Conservation (phyloP, 2,329 filamentous ascomycete species). For the Cercospora sp. region DNA sequence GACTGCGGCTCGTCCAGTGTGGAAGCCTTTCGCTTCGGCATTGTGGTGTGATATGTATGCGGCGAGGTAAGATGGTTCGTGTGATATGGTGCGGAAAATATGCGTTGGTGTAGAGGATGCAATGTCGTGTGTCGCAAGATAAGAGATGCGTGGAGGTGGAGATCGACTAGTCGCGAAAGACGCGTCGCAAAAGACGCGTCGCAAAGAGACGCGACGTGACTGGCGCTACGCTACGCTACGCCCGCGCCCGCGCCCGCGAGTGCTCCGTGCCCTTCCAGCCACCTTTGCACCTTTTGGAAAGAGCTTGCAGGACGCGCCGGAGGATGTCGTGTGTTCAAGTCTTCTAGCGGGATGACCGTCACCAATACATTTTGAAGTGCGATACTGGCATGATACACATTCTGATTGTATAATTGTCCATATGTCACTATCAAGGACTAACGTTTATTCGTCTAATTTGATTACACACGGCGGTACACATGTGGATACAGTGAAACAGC, state of each 20-base stretch:
- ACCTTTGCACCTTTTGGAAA: neutral
- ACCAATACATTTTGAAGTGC: neutral
- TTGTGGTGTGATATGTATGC: slow-evolving; percentile 59
- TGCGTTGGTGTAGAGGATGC: slow-evolving; percentile 12
- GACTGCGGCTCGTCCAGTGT: slow-evolving; percentile 23
- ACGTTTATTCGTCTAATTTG: too few relatives aligned
- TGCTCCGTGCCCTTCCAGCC: neutral
- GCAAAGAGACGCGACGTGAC: too few relatives aligned
- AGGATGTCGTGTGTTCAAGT: too few relatives aligned
- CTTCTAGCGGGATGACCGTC: neutral
- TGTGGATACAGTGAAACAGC: neutral
- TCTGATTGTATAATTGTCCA: neutral
- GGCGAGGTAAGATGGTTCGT: slow-evolving; percentile 22
- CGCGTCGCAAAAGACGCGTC: too few relatives aligned
- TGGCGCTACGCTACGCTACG: too few relatives aligned
- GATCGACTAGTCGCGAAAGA: neutral
- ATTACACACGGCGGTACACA: neutral
- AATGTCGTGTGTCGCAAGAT: slow-evolving; percentile 1
- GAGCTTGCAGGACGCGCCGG: neutral
- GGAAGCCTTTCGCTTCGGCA: slow-evolving; percentile 34
- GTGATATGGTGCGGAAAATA: slow-evolving; percentile 18
- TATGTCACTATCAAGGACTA: neutral
- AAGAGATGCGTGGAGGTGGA: neutral
- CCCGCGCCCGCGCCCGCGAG: too few relatives aligned
- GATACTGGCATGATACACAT: neutral